Percentiles rank a stretch among this genome's conserved stretches.
Evolutionary conservation across 2,329 filamentous ascomycete genomes (phyloP).

Genomic region (Pyricularia sp.): DNA sequence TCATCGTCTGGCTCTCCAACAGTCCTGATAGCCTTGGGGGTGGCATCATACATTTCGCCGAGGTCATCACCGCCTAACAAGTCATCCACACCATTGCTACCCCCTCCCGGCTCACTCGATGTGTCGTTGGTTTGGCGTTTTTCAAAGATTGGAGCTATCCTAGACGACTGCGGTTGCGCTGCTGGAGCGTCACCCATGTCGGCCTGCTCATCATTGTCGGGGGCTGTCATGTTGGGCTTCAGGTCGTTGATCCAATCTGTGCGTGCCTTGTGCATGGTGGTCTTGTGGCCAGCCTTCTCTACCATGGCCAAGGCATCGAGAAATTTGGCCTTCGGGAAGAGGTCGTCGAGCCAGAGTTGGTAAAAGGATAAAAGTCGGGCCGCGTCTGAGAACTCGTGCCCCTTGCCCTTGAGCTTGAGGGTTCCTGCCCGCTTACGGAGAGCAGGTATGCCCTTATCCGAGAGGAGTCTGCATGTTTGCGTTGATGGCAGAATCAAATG

Average conservation of each 20-base stretch:
- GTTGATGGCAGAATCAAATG: not conserved
- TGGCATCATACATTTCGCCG: slow-evolving; percentile 40
- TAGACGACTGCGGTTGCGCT: slow-evolving; percentile 6
- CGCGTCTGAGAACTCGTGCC: slow-evolving; percentile 87
- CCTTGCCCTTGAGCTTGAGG: slow-evolving; percentile 80
- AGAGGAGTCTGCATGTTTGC: slow-evolving; percentile 52
- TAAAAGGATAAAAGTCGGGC: slow-evolving; percentile 76
- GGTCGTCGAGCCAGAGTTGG: slow-evolving; percentile 90
- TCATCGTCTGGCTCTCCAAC: slow-evolving; percentile 26
- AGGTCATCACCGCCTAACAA: slow-evolving; percentile 26
- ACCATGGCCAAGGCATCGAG: slow-evolving; percentile 80
- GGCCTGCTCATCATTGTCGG: slow-evolving; percentile 19
- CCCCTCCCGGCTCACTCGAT: not conserved
- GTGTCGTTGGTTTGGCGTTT: slow-evolving; percentile 10
- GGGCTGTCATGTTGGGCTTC: slow-evolving; percentile 32
- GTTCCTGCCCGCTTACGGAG: slow-evolving; percentile 58
- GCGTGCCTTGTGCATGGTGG: slow-evolving; percentile 59
- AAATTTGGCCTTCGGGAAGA: slow-evolving; percentile 91
- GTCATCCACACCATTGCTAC: slow-evolving; percentile 15
- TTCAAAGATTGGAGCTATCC: slow-evolving; percentile 26
- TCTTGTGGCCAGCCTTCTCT: slow-evolving; percentile 84
- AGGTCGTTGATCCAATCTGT: slow-evolving; percentile 75
- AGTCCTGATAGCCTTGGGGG: slow-evolving; percentile 20
- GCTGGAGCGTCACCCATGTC: slow-evolving; percentile 14
- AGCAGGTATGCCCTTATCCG: slow-evolving; percentile 69